Evolutionary conservation across 148 eudicot species (phyloP).

Genomic region (Bassia scoparia): DNA sequence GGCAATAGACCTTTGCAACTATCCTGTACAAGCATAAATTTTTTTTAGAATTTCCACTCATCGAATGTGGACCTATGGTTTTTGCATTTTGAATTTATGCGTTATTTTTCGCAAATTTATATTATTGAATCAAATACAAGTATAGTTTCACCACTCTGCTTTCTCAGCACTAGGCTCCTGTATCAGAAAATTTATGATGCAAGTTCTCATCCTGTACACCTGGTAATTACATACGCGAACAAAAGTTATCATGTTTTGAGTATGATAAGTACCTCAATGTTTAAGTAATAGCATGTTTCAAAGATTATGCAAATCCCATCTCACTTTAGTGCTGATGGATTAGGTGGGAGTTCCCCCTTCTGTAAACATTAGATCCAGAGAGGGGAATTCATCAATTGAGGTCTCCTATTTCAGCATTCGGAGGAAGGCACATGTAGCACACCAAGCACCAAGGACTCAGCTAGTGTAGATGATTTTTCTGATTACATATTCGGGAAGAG

Average conservation of each 20-base stretch:
- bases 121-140: neutral
- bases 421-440: slow-evolving; percentile 40
- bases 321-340: no score
- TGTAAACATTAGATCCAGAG: slow-evolving; percentile 34
- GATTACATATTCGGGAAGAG: slow-evolving; percentile 30
- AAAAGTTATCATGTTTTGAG: no score
- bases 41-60: no score
- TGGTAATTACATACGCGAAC: no score
- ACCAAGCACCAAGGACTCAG: slow-evolving; percentile 31
- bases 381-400: slow-evolving; percentile 33
- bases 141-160: no score
- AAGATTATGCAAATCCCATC: slow-evolving; percentile 23
- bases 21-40: no score
- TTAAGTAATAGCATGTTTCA: no score
- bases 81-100: neutral
- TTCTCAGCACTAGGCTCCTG: no score
- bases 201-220: no score
- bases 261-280: no score
- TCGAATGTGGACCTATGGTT: neutral
- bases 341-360: slow-evolving; percentile 36
- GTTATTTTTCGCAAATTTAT: neutral
- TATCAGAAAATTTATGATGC: no score
- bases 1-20: neutral
- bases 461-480: slow-evolving; percentile 30
- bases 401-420: slow-evolving; percentile 33